These are phyloP conservation scores for Besnoitia besnoiti DNA, from an alignment of 169 alveolate species.

Conservation along the genomic window DNA sequence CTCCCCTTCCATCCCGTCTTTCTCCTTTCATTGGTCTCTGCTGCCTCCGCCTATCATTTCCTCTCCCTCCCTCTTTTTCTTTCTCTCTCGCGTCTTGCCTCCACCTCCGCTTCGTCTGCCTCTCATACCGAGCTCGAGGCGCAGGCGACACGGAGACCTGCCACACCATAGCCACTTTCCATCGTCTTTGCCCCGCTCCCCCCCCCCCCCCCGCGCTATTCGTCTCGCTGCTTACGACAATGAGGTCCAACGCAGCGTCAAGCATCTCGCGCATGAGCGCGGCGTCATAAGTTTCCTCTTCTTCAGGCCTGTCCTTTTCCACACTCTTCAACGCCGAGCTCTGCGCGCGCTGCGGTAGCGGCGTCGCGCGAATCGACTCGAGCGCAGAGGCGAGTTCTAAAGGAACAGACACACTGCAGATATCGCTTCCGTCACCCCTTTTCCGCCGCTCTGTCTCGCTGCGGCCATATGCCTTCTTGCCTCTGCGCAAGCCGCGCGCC, in stretches of 20 bases:
- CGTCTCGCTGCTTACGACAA: not conserved
- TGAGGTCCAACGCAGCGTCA: not conserved
- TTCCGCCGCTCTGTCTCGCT: not conserved
- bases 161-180: too few species aligned
- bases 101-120: too few species aligned
- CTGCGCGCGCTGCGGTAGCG: not conserved
- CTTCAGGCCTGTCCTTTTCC: not conserved
- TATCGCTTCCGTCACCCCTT: not conserved
- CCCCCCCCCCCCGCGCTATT: too few species aligned
- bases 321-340: not conserved
- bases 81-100: too few species aligned
- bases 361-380: not conserved
- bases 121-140: too few species aligned
- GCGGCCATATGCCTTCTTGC: too few species aligned
- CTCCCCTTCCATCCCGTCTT: too few species aligned
- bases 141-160: too few species aligned
- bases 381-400: slow-evolving; percentile 5
- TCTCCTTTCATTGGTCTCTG: too few species aligned
- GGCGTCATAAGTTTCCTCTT: not conserved
- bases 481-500: too few species aligned
- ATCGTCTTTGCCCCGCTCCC: too few species aligned
- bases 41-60: not conserved
- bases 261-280: not conserved
- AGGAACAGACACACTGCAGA: not conserved
- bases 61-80: not conserved